A percentile compares a stretch with the other conserved stretches of the same genome.
phyloP scores from a whole-genome alignment of 192 early-diverging fungal genomes.

The Entophlyctis helioformis region DNA sequence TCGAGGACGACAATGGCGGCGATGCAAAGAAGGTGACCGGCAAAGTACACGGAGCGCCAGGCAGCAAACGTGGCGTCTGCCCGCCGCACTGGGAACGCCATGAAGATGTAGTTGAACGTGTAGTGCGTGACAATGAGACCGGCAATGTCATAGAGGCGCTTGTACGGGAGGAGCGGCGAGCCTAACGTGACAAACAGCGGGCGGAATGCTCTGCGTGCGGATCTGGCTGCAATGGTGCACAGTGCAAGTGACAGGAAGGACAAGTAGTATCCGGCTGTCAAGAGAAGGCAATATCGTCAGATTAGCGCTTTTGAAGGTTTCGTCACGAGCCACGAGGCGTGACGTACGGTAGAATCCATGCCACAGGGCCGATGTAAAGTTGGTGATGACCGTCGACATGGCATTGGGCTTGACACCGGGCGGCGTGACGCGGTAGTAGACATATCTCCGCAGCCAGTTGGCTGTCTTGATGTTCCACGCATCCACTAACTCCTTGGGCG shows the following conservation, averaged over 20 bases:
- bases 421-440: slow-evolving; percentile 58
- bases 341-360: slow-evolving; percentile 93
- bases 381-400: slow-evolving; percentile 59
- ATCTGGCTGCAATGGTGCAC: slow-evolving; percentile 39
- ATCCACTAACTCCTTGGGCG: slow-evolving; percentile 61
- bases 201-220: slow-evolving; percentile 49
- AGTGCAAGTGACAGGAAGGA: slow-evolving; percentile 53
- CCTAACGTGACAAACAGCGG: slow-evolving; percentile 38
- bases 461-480: slow-evolving; percentile 88
- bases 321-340: too few relatives aligned
- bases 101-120: slow-evolving; percentile 20
- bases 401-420: slow-evolving; percentile 39
- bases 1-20: too few relatives aligned
- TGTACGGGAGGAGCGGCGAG: slow-evolving; percentile 20
- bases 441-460: slow-evolving; percentile 75
- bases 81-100: slow-evolving; percentile 20
- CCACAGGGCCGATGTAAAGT: slow-evolving; percentile 81
- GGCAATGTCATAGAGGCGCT: slow-evolving; percentile 51
- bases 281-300: too few relatives aligned
- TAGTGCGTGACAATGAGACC: slow-evolving; percentile 15
- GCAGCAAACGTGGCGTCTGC: slow-evolving; percentile 6
- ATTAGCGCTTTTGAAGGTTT: too few relatives aligned
- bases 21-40: slow-evolving; percentile 7
- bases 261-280: slow-evolving; percentile 31
- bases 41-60: slow-evolving; percentile 10